Base-by-base conservation (phyloP, 345 rosid species). In the Boechera stricta region DNA sequence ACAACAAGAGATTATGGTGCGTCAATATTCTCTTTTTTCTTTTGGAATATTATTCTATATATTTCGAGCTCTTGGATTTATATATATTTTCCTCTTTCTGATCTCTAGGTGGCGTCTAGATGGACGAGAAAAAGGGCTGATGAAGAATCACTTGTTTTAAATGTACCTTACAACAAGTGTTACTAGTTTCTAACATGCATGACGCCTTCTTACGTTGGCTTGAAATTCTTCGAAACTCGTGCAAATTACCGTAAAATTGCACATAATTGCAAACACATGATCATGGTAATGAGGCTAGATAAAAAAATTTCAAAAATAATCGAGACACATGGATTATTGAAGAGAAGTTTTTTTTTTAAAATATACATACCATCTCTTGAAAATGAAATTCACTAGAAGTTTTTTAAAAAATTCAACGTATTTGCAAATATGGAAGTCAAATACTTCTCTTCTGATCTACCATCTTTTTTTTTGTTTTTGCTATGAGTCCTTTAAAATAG, bases 1-100 rank as follows among this genome's bases (percentile, higher is more conserved):
- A 82, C 89, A 15, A 94, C 97, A 33, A 89, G 87, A 81, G 89
- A 79, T 72, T 82, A 77, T 10, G 87, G 92, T 87, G 48, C 75
- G 83, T 70, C 6, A 13, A n/a, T 54, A n/a, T 64, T 24, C 28
- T 33, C 31, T 1, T 74, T 53, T 36, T 35, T 39, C 7, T n/a
- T 54, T 55, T 64, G 12, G 44, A 45, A 54, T 63, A n/a, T 33
- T 62, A 36, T 26, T 61, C 7, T 21, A 18, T 47, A 38, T 31
- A 28, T 28, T 42, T 57, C 10, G 28, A 64, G 26, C 57, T 33
- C n/a, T 69, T 63, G 32, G 2, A 77, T 12, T 77, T 18, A 70
- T 41, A 63, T 35, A 11, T 45, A 16, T 21, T 45, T 52, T 55
- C n/a, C 6, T 36, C 18, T 42, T 55, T 41, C 4, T 77, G 26